phyloP scores from a whole-genome alignment of 805 yeast genomes.

The Pichia gijzeniarum region DNA sequence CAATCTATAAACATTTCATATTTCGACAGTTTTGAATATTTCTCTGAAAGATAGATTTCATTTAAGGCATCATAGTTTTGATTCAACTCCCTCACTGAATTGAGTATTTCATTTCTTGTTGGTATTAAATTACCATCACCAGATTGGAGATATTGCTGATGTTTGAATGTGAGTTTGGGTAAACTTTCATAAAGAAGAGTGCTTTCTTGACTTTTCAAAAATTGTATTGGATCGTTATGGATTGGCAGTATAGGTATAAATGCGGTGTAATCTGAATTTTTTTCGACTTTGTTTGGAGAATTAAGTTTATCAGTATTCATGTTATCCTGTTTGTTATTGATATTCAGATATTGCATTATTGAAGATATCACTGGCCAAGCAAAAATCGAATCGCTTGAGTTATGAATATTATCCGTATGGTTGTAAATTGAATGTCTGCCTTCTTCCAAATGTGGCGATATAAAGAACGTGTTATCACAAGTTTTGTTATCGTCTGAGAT shows the following conservation, averaged over 20 bases:
- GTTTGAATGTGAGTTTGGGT: slow-evolving; percentile 20
- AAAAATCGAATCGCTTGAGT: too few relatives aligned
- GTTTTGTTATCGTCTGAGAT: not conserved
- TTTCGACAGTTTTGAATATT: slow-evolving; percentile 16
- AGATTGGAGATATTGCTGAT: slow-evolving; percentile 23
- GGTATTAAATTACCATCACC: slow-evolving; percentile 33
- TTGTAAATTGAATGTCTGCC: not conserved
- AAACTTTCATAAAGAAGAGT: slow-evolving; percentile 22
- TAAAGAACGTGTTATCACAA: not conserved
- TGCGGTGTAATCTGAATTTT: not conserved
- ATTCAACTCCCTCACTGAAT: slow-evolving; percentile 31
- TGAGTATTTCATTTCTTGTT: slow-evolving; percentile 27
- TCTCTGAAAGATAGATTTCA: slow-evolving; percentile 40
- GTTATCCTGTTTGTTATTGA: not conserved
- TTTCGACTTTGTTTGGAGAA: not conserved
- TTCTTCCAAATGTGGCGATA: slow-evolving; percentile 2
- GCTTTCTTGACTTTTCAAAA: slow-evolving; percentile 28
- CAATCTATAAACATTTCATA: slow-evolving; percentile 29
- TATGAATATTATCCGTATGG: too few relatives aligned
- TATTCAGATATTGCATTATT: slow-evolving; percentile 3
- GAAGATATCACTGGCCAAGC: slow-evolving; percentile 8
- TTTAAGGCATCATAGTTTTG: slow-evolving; percentile 38
- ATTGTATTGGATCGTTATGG: slow-evolving; percentile 28
- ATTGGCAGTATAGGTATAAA: slow-evolving; percentile 2
- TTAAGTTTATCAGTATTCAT: not conserved